Base-by-base conservation (phyloP, 2,329 filamentous ascomycete species). In the Aspergillus tubingensis region DNA sequence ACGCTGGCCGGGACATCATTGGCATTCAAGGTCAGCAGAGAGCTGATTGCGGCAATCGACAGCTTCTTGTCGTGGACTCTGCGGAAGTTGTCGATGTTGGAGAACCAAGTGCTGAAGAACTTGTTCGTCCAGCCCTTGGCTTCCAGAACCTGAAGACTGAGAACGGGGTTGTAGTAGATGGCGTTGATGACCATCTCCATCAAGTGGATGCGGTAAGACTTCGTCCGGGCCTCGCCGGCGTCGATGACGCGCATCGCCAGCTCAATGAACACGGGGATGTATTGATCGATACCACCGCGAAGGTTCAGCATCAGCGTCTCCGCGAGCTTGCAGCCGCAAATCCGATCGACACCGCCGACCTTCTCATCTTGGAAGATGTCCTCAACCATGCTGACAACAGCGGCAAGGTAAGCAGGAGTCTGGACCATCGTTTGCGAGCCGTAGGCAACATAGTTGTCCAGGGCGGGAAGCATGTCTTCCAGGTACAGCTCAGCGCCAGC, bases 101-200 rank as follows among this genome's bases (percentile, higher is more conserved):
- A 91, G 77, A 99, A 99, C 95, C 95, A 99, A 61, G 96, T 81
- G 78, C 91, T 96, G 82, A 99, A 99, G 81, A 99, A 99, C 74
- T 96, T 96, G 80, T 98, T 98, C 6, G 95, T 98, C 94, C 93
- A 97, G 62, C 87, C 89, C 71, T 96, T 94, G 56, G 84, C 80
- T 80, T 99, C 95, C n/a, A 99, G 85, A 39, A 96, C 87, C 63
- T 92, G 89, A 21, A 99, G 85, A 23, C 92, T 86, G 61, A 97
- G 83, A 48, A 89, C 79, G 1, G 95, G 93, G 80, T 96, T 97
- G 83, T 99, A 99, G 83, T 98, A 96, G 70, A 98, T 92, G 58
- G 91, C 88, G 78, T 98, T 98, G 82, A 99, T 96, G 60, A 99
- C 88, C 88, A 99, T 96, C 80, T 99, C 95, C 91, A 99, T 96